phyloP scores from a whole-genome alignment of 2,329 filamentous ascomycete species.

The Myotisia sp. region DNA sequence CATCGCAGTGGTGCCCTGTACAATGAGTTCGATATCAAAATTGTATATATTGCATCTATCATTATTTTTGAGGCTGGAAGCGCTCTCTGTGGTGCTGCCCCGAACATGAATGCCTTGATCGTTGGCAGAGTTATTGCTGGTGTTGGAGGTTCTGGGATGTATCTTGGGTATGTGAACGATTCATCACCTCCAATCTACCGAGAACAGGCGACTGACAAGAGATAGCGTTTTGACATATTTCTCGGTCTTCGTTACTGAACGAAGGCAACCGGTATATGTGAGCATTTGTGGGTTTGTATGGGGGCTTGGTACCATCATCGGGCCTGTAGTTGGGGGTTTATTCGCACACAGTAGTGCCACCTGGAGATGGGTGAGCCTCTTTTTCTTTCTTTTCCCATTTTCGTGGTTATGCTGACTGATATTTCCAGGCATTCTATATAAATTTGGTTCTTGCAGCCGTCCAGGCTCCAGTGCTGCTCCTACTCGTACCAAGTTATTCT shows the following conservation, averaged over 20 bases:
- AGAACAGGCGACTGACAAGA: slow-evolving; percentile 30
- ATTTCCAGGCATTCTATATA: slow-evolving; percentile 6
- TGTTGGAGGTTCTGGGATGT: slow-evolving; percentile 35
- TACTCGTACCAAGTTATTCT: slow-evolving; percentile 2
- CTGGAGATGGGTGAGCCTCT: slow-evolving; percentile 5
- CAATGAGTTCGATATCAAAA: slow-evolving; percentile 34
- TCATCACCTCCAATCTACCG: slow-evolving; percentile 10
- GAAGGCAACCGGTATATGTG: slow-evolving; percentile 11
- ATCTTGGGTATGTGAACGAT: slow-evolving; percentile 21
- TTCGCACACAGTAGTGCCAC: slow-evolving; percentile 6
- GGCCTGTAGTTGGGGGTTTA: slow-evolving; percentile 6
- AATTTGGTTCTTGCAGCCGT: slow-evolving; percentile 5
- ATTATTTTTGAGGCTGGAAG: slow-evolving; percentile 49
- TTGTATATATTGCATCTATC: slow-evolving; percentile 21
- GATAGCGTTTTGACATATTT: slow-evolving; percentile 33
- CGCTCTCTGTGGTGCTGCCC: slow-evolving; percentile 42
- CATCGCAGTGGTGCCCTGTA: slow-evolving; percentile 22
- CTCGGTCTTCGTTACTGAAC: slow-evolving; percentile 15
- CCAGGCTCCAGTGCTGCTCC: slow-evolving; percentile 3
- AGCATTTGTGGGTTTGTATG: slow-evolving; percentile 4
- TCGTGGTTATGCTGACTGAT: neutral
- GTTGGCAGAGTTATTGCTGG: slow-evolving; percentile 37
- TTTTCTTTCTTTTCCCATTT: neutral
- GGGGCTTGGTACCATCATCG: slow-evolving; percentile 7
- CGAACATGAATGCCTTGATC: slow-evolving; percentile 31